Evolutionary conservation across 2,329 filamentous ascomycete species (phyloP).

Genomic region (Myriosclerotinia duriaeana): DNA sequence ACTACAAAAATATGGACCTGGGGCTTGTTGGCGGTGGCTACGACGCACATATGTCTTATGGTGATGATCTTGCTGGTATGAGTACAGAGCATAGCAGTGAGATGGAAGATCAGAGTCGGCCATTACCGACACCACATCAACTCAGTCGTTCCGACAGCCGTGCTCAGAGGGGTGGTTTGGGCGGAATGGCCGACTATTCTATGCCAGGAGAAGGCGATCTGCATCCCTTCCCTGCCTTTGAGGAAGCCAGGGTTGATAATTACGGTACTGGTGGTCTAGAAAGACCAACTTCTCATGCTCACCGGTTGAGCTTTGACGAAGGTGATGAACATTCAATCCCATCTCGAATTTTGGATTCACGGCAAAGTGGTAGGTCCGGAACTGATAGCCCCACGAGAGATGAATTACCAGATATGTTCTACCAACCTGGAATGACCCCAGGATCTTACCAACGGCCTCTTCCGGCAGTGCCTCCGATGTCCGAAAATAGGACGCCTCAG

Average conservation of each 20-base stretch:
- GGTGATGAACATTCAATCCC: constrained; percentile 73
- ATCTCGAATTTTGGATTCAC: constrained; percentile 53
- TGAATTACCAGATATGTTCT: constrained; percentile 88
- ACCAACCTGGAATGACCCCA: constrained; percentile 75
- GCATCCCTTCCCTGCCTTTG: constrained; percentile 56
- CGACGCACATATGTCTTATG: constrained; percentile 60
- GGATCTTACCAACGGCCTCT: constrained; percentile 63
- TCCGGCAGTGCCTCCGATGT: constrained; percentile 57
- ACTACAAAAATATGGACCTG: constrained; percentile 71
- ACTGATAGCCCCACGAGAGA: constrained; percentile 68
- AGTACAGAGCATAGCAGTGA: constrained; percentile 41
- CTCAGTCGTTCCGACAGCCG: constrained; percentile 38
- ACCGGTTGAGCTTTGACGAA: constrained; percentile 86
- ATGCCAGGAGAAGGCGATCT: constrained; percentile 52
- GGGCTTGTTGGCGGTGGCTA: constrained; percentile 73
- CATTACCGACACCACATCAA: constrained; percentile 50
- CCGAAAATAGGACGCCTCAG: constrained; percentile 48
- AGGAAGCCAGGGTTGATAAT: constrained; percentile 65
- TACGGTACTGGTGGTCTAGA: constrained; percentile 87
- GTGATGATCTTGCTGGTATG: constrained; percentile 45
- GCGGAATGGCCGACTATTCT: constrained; percentile 42
- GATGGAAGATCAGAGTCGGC: constrained; percentile 49
- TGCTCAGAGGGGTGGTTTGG: constrained; percentile 34
- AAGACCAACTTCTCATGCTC: constrained; percentile 67
- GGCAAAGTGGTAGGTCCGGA: constrained; percentile 45